Conservation (phyloP, 768 basidiomycete species). For the Dendrothele bispora region DNA sequence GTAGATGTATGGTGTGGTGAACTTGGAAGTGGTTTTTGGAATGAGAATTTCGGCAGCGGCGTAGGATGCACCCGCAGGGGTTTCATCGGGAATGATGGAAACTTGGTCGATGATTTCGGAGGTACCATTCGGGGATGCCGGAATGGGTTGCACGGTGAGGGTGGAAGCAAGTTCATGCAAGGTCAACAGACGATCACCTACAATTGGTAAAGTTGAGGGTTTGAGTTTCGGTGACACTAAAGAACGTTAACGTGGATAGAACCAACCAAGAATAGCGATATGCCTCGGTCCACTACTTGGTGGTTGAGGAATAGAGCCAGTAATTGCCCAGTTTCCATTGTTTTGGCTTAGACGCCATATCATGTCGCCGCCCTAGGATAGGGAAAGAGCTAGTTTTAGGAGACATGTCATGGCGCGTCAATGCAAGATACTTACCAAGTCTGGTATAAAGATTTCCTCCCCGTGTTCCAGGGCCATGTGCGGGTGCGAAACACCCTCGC, state of each 20-base stretch:
- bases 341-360: slow-evolving; percentile 60
- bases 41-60: slow-evolving; percentile 67
- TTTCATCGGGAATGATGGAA: slow-evolving; percentile 49
- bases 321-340: slow-evolving; percentile 48
- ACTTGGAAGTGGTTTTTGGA: slow-evolving; percentile 43
- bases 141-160: slow-evolving; percentile 58
- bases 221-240: not conserved
- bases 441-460: slow-evolving; percentile 59
- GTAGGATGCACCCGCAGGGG: slow-evolving; percentile 37
- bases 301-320: slow-evolving; percentile 53
- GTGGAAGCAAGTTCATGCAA: slow-evolving; percentile 59
- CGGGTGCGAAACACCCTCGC: slow-evolving; percentile 49
- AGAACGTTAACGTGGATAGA: not conserved
- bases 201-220: not conserved
- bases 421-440: slow-evolving; percentile 49
- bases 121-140: slow-evolving; percentile 50
- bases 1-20: slow-evolving; percentile 59
- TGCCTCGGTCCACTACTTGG: slow-evolving; percentile 62
- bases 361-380: slow-evolving; percentile 64
- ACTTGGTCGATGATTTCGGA: slow-evolving; percentile 47
- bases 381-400: too few relatives aligned
- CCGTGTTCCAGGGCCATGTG: slow-evolving; percentile 59
- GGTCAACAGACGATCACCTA: slow-evolving; percentile 50
- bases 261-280: slow-evolving; percentile 44
- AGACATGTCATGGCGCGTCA: too few relatives aligned